Evolutionary conservation across 2,329 filamentous ascomycete genomes (phyloP).

Genomic region (Beauveria bassiana): DNA sequence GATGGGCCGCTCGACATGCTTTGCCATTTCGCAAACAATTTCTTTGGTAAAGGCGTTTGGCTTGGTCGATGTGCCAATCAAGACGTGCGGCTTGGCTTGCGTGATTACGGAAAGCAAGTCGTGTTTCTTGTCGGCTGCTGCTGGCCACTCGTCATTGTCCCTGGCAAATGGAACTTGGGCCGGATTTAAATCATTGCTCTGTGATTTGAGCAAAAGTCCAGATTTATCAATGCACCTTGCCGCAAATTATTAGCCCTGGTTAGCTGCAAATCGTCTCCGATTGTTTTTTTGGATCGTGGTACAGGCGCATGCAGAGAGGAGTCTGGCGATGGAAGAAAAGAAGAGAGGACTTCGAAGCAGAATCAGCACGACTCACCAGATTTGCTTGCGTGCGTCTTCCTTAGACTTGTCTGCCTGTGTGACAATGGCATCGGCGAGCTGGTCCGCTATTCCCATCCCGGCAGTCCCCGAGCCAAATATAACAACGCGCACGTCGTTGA

Average conservation of each 20-base stretch:
- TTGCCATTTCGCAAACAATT: conserved; percentile 42
- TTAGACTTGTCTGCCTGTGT: conserved; percentile 57
- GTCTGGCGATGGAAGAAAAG: background rate
- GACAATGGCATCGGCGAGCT: conserved; percentile 71
- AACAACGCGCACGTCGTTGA: conserved; percentile 63
- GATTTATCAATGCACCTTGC: conserved; percentile 64
- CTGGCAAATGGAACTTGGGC: conserved; percentile 64
- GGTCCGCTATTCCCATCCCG: conserved; percentile 78
- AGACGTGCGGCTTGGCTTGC: conserved; percentile 66
- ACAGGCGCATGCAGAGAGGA: background rate
- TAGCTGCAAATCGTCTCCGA: no score
- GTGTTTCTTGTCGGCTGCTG: conserved; percentile 34
- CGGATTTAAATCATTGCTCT: conserved; percentile 41
- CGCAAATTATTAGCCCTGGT: background rate
- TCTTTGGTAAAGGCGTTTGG: conserved; percentile 33
- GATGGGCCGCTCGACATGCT: conserved; percentile 64
- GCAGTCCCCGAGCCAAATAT: conserved; percentile 77
- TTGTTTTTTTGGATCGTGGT: no score
- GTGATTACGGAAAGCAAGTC: conserved; percentile 60
- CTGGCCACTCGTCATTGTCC: conserved; percentile 54
- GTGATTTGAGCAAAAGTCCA: conserved; percentile 60
- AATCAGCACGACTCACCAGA: conserved; percentile 39
- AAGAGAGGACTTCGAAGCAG: background rate
- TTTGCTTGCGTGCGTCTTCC: conserved; percentile 69
- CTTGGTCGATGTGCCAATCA: conserved; percentile 78